Conservation (phyloP, 352 stramenopile genomes). For the Paralagenidium karlingii region DNA sequence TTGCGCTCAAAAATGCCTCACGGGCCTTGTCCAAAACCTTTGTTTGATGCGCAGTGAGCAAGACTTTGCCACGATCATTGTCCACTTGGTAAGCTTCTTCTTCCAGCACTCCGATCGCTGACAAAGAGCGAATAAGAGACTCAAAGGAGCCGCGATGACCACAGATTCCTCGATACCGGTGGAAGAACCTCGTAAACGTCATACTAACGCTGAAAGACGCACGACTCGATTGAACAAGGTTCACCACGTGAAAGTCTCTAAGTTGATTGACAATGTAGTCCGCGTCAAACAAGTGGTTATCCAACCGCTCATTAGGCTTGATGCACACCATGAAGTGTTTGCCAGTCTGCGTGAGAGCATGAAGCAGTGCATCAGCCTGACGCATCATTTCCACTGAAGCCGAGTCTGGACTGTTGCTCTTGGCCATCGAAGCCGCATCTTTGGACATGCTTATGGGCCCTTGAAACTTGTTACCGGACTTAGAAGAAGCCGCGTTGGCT, state of each 20-base stretch:
- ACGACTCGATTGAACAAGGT: slow-evolving; percentile 60
- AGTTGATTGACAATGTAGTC: slow-evolving; percentile 62
- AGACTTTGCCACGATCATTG: slow-evolving; percentile 34
- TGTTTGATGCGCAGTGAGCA: slow-evolving; percentile 65
- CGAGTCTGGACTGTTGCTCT: slow-evolving; percentile 16
- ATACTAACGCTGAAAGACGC: slow-evolving; percentile 65
- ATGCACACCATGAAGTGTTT: slow-evolving; percentile 77
- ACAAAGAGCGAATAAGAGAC: slow-evolving; percentile 55
- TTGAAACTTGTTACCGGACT: slow-evolving; percentile 20
- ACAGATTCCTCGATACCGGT: slow-evolving; percentile 72
- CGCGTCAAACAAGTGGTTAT: slow-evolving; percentile 53
- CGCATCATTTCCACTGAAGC: slow-evolving; percentile 43
- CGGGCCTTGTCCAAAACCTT: slow-evolving; percentile 70
- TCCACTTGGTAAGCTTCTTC: slow-evolving; percentile 69
- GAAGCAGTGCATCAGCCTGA: slow-evolving; percentile 50
- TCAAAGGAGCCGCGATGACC: slow-evolving; percentile 61
- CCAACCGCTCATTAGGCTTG: slow-evolving; percentile 55
- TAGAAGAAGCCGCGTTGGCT: neutral
- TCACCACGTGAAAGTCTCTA: slow-evolving; percentile 46
- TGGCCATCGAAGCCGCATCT: slow-evolving; percentile 10
- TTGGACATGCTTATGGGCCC: slow-evolving; percentile 34
- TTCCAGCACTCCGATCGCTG: slow-evolving; percentile 68
- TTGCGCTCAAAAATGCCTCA: slow-evolving; percentile 66
- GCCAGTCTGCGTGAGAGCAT: slow-evolving; percentile 53
- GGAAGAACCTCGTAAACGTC: slow-evolving; percentile 71